Evolutionary conservation across 805 yeast species (phyloP).

Genomic region (Kregervanrija fluxuum): DNA sequence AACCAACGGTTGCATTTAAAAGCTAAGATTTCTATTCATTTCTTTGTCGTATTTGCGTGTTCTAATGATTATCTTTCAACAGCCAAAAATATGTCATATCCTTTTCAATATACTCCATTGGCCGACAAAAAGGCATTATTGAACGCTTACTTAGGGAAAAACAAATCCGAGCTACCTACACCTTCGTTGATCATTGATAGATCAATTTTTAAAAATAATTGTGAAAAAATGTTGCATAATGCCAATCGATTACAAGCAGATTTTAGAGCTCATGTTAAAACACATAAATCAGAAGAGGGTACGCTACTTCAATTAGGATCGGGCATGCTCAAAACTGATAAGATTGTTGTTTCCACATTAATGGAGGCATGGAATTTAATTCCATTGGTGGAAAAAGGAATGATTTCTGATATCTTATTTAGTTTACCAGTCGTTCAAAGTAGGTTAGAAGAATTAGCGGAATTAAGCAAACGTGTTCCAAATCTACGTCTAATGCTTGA

Average conservation of each 20-base stretch:
- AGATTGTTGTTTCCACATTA: slow-evolving; percentile 62
- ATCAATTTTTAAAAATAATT: slow-evolving; percentile 34
- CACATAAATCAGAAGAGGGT: slow-evolving; percentile 65
- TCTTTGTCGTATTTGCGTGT: no score
- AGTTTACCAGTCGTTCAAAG: slow-evolving; percentile 54
- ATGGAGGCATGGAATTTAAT: slow-evolving; percentile 60
- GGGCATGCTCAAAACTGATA: slow-evolving; percentile 32
- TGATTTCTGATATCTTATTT: slow-evolving; percentile 40
- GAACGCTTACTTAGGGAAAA: slow-evolving; percentile 33
- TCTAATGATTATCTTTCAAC: no score
- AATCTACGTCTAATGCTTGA: slow-evolving; percentile 54
- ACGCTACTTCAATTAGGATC: slow-evolving; percentile 45
- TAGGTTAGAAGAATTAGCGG: slow-evolving; percentile 39
- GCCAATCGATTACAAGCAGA: slow-evolving; percentile 31
- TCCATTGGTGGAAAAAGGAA: slow-evolving; percentile 11
- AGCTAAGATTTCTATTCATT: no score
- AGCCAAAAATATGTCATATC: slow-evolving; percentile 2
- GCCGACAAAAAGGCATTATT: slow-evolving; percentile 20
- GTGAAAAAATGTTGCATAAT: slow-evolving; percentile 41
- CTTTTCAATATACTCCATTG: slow-evolving; percentile 15
- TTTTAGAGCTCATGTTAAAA: slow-evolving; percentile 67
- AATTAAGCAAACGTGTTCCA: slow-evolving; percentile 31
- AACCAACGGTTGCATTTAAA: no score
- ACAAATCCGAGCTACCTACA: slow-evolving; percentile 39
- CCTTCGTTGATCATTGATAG: slow-evolving; percentile 50